Evolutionary conservation across 176 grass and related monocot species (phyloP).

Genomic region (Musa acuminata): DNA sequence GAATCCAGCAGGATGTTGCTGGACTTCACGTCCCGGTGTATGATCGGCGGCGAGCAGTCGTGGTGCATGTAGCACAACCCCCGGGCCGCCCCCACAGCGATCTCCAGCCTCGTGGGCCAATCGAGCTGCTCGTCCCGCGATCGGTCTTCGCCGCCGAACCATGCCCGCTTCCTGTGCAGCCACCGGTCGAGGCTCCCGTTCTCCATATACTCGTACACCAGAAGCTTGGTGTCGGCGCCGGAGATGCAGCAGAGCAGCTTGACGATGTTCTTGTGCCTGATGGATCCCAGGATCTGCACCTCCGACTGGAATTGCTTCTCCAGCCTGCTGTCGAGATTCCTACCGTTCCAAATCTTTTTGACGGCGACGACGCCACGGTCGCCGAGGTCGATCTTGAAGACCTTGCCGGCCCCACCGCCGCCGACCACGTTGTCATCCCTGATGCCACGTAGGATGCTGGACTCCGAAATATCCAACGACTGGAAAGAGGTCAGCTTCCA

Average conservation of each 20-base stretch:
- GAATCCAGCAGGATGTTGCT: slow-evolving; percentile 76
- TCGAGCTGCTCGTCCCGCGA: slow-evolving; percentile 20
- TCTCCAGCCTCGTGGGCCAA: slow-evolving; percentile 53
- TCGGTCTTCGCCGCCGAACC: slow-evolving; percentile 8
- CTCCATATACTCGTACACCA: slow-evolving; percentile 86
- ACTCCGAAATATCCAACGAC: slow-evolving; percentile 26
- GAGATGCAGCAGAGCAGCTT: slow-evolving; percentile 80
- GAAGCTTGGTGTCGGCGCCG: slow-evolving; percentile 41
- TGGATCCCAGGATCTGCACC: slow-evolving; percentile 60
- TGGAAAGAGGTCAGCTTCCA: slow-evolving; percentile 50
- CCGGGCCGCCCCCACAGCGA: slow-evolving; percentile 45
- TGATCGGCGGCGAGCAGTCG: slow-evolving; percentile 37
- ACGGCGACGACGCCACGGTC: slow-evolving; percentile 32
- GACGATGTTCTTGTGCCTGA: slow-evolving; percentile 72
- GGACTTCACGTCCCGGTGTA: slow-evolving; percentile 86
- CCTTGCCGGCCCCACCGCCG: slow-evolving; percentile 51
- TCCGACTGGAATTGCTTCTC: slow-evolving; percentile 59
- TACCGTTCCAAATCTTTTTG: slow-evolving; percentile 45
- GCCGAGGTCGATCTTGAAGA: background rate
- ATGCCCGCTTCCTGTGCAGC: slow-evolving; percentile 41
- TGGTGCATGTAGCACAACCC: slow-evolving; percentile 89
- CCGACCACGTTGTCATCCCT: slow-evolving; percentile 47
- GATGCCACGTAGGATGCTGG: slow-evolving; percentile 20
- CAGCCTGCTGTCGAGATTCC: slow-evolving; percentile 23
- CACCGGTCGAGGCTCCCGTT: slow-evolving; percentile 62